Evolutionary conservation across 1,284 basidiomycete genomes (phyloP).

Genomic region (Psilocybe mexicana): DNA sequence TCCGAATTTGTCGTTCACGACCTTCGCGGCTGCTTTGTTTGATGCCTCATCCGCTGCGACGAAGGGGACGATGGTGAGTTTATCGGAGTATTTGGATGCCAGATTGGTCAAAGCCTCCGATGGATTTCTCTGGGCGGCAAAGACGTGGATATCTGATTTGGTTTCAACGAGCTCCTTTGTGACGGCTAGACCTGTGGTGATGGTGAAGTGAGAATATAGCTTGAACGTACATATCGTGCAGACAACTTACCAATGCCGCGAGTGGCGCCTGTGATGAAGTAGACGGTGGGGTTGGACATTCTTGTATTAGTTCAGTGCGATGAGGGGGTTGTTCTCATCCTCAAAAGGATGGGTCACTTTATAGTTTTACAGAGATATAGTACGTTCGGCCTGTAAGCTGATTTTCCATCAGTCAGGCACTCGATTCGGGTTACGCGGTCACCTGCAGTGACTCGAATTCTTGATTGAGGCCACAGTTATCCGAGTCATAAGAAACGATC

Average conservation of each 20-base stretch:
- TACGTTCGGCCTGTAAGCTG: no score
- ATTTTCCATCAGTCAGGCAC: no score
- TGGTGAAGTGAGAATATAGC: background rate
- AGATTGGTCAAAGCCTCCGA: conserved; percentile 1
- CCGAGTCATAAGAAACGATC: no score
- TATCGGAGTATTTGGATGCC: background rate
- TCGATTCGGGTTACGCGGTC: no score
- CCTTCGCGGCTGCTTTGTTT: conserved; percentile 11
- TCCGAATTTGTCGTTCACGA: conserved; percentile 9
- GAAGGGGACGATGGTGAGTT: background rate
- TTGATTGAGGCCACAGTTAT: no score
- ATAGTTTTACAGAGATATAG: no score
- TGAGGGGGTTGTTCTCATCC: no score
- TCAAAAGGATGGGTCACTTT: no score
- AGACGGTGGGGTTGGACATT: background rate
- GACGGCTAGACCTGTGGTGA: background rate
- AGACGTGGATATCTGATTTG: background rate
- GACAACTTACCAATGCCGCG: background rate
- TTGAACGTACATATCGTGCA: background rate
- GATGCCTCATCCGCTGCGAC: conserved; percentile 9
- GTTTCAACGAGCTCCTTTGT: background rate
- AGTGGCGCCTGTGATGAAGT: background rate
- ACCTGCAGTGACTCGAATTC: no score
- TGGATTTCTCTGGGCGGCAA: background rate
- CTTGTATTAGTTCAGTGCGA: no score